These are phyloP conservation scores for Syzygium syzygioides DNA, from an alignment of 441 rosid genomes.

Conservation along the genomic window DNA sequence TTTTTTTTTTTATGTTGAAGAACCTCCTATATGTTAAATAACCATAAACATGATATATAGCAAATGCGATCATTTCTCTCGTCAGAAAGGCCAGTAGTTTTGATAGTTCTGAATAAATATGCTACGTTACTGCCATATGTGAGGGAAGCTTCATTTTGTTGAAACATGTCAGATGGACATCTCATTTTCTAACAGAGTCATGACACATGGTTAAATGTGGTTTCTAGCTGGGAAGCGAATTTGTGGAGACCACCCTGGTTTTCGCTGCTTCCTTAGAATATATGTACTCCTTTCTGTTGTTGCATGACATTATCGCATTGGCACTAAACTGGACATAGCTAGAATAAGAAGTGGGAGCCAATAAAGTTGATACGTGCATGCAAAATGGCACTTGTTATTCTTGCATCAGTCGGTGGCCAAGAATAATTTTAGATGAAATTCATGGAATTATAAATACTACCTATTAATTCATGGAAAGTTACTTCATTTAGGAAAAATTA, in stretches of 20 bases:
- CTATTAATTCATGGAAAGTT: not conserved
- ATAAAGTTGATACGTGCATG: not conserved
- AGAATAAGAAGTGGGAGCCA: not conserved
- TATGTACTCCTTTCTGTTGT: not conserved
- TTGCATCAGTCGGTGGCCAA: not conserved
- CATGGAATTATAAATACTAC: not conserved
- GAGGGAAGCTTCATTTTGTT: not conserved
- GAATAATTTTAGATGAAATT: not conserved
- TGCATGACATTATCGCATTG: not conserved
- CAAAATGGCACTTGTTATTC: not conserved
- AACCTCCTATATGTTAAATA: not conserved
- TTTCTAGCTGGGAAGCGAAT: not conserved
- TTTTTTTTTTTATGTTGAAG: not conserved
- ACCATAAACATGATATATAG: not conserved
- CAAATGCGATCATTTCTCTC: not conserved
- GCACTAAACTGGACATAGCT: not conserved
- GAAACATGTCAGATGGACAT: not conserved
- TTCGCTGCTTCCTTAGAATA: not conserved
- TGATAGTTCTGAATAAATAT: not conserved
- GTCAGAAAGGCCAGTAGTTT: not conserved
- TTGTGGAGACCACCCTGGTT: not conserved
- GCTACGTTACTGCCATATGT: not conserved
- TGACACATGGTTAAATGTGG: not conserved
- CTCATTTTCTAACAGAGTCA: not conserved
- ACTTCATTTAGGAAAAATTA: not conserved